Conservation (phyloP, 2,329 filamentous ascomycete genomes). For the Aspergillus sp. region DNA sequence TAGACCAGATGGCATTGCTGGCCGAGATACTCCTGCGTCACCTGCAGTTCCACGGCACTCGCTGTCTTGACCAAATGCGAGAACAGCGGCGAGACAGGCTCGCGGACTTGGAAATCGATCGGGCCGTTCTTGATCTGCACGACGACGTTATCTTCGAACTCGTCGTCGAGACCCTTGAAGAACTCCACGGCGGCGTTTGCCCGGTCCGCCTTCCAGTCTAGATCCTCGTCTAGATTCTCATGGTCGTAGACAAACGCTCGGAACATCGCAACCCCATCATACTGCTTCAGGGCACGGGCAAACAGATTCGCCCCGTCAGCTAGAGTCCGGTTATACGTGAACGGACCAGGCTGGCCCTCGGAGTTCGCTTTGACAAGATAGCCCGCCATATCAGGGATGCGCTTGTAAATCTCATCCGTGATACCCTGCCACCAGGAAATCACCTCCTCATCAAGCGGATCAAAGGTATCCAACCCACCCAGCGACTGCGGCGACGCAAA, state of each 20-base stretch:
- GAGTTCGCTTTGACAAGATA: conserved; percentile 72
- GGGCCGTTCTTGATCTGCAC: conserved; percentile 74
- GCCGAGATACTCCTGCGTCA: conserved; percentile 69
- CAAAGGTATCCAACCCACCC: conserved; percentile 60
- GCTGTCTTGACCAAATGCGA: conserved; percentile 49
- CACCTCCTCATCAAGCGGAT: conserved; percentile 62
- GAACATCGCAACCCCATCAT: conserved; percentile 67
- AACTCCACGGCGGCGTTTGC: conserved; percentile 69
- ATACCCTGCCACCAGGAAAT: conserved; percentile 63
- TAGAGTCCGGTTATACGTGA: conserved; percentile 69
- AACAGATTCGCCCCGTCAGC: conserved; percentile 69
- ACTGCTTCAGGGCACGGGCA: conserved; percentile 56
- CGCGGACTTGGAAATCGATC: conserved; percentile 72
- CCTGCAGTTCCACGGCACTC: conserved; percentile 63
- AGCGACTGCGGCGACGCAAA: conserved; percentile 64
- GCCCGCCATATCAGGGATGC: conserved; percentile 66
- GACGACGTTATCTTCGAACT: conserved; percentile 69
- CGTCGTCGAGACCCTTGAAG: conserved; percentile 62
- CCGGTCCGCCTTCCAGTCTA: conserved; percentile 64
- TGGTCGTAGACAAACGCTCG: conserved; percentile 70
- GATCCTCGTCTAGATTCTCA: conserved; percentile 49
- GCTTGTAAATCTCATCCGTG: conserved; percentile 59
- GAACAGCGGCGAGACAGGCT: conserved; percentile 66
- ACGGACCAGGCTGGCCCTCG: conserved; percentile 68
- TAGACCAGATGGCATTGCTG: conserved; percentile 71